These are phyloP conservation scores for Colletotrichum abscissum DNA, from an alignment of 2,329 filamentous ascomycete genomes.

Conservation along the genomic window DNA sequence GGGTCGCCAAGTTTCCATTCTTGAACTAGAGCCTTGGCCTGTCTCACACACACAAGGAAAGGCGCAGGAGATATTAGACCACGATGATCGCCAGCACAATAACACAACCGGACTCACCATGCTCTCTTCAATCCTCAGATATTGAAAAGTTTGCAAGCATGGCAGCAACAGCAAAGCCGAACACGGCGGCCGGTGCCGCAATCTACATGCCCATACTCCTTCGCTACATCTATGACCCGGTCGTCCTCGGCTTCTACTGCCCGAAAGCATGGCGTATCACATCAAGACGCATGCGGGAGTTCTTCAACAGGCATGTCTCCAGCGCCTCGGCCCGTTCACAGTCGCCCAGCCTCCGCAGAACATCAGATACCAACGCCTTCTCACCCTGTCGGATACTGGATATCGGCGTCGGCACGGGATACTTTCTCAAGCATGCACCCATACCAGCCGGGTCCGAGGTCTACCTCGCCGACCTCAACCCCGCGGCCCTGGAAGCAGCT, in stretches of 20 bases:
- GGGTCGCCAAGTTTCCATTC: not conserved
- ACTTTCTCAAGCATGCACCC: constrained; percentile 40
- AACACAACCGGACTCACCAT: not conserved
- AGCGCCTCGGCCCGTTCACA: constrained; percentile 43
- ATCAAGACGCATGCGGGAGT: not conserved
- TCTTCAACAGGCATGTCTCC: constrained; percentile 41
- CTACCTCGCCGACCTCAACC: constrained; percentile 13
- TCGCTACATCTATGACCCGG: constrained; percentile 42
- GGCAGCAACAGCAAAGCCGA: not conserved
- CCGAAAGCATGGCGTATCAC: constrained; percentile 45
- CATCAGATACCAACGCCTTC: not conserved
- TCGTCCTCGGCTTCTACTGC: constrained; percentile 48
- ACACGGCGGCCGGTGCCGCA: constrained; percentile 19
- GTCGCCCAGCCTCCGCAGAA: constrained; percentile 37
- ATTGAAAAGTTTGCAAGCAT: not conserved
- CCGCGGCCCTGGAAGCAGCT: constrained; percentile 7
- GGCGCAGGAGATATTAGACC: not conserved
- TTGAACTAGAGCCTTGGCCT: not conserved
- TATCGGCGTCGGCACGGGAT: constrained; percentile 51
- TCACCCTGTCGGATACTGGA: constrained; percentile 46
- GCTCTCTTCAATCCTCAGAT: not conserved
- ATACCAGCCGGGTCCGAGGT: not conserved
- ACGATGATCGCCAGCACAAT: not conserved
- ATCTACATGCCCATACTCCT: constrained; percentile 18
- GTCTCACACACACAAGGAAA: not conserved